A percentile compares a stretch with the other conserved stretches of the same genome.
phyloP scores from a whole-genome alignment of 805 yeast species.

The Grigorovia humatica region DNA sequence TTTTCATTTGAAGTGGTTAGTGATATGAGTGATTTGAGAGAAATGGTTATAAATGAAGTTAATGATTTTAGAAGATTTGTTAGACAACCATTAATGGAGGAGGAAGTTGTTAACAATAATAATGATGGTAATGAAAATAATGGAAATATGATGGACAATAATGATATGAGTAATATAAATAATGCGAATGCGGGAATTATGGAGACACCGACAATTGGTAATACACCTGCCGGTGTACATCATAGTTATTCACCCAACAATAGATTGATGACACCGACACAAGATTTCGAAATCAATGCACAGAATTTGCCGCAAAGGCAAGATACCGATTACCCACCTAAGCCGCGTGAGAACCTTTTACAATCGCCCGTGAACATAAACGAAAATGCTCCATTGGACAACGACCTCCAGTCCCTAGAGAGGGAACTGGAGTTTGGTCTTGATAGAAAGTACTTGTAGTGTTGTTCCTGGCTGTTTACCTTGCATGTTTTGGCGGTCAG shows the following conservation, averaged over 20 bases:
- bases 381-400: conserved; percentile 30
- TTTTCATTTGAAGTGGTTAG: conserved; percentile 79
- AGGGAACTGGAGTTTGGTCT: conserved; percentile 59
- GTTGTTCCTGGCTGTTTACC: neutral
- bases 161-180: neutral
- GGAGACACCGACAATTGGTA: conserved; percentile 18
- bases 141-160: neutral
- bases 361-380: conserved; percentile 15
- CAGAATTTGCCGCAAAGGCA: conserved; percentile 28
- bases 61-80: conserved; percentile 69
- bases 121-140: conserved; percentile 10
- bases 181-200: neutral
- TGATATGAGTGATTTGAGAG: conserved; percentile 64
- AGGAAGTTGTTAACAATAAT: conserved; percentile 22
- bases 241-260: conserved; percentile 10
- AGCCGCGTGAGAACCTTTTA: conserved; percentile 44
- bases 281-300: conserved; percentile 40
- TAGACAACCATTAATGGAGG: conserved; percentile 59
- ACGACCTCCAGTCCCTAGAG: conserved; percentile 30
- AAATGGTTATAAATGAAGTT: conserved; percentile 75
- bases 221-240: conserved; percentile 12
- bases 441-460: conserved; percentile 36
- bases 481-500: neutral
- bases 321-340: conserved; percentile 45
- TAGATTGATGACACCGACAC: conserved; percentile 9